phyloP scores from a whole-genome alignment of 1,139 yeast genomes.

The Diutina catenulata region DNA sequence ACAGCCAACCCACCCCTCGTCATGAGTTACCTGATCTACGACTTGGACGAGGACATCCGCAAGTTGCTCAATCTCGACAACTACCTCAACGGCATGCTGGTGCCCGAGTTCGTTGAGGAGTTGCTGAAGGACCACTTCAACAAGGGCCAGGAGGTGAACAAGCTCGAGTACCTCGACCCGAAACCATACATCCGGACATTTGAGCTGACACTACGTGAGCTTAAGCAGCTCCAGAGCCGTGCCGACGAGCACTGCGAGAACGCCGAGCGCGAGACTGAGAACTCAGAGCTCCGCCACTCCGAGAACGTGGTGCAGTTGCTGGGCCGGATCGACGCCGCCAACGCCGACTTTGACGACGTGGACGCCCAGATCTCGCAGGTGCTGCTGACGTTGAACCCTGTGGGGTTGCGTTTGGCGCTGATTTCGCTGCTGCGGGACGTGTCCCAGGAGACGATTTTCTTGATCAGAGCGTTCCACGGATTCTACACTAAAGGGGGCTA shows the following conservation, averaged over 20 bases:
- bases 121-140: slow-evolving; percentile 60
- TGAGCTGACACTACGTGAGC: slow-evolving; percentile 70
- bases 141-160: slow-evolving; percentile 43
- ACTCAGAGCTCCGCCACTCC: slow-evolving; percentile 58
- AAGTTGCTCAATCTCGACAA: slow-evolving; percentile 57
- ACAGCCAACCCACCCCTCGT: too few species aligned
- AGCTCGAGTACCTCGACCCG: slow-evolving; percentile 61
- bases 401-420: slow-evolving; percentile 63
- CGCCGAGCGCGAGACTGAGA: slow-evolving; percentile 44
- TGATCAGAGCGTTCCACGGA: slow-evolving; percentile 68
- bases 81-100: slow-evolving; percentile 59
- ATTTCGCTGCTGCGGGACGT: slow-evolving; percentile 71
- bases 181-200: slow-evolving; percentile 91
- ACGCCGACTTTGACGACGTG: slow-evolving; percentile 39
- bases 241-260: slow-evolving; percentile 36
- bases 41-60: slow-evolving; percentile 62
- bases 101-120: slow-evolving; percentile 75
- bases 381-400: slow-evolving; percentile 53
- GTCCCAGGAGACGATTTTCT: slow-evolving; percentile 59
- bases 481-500: slow-evolving; percentile 55
- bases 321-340: slow-evolving; percentile 31
- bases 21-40: slow-evolving; percentile 36
- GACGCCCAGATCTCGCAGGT: slow-evolving; percentile 52
- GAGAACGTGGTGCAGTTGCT: slow-evolving; percentile 51
- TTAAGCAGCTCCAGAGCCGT: slow-evolving; percentile 46